These are phyloP conservation scores for Aschersonia sp. DNA, from an alignment of 2,329 filamentous ascomycete genomes.

Conservation along the genomic window DNA sequence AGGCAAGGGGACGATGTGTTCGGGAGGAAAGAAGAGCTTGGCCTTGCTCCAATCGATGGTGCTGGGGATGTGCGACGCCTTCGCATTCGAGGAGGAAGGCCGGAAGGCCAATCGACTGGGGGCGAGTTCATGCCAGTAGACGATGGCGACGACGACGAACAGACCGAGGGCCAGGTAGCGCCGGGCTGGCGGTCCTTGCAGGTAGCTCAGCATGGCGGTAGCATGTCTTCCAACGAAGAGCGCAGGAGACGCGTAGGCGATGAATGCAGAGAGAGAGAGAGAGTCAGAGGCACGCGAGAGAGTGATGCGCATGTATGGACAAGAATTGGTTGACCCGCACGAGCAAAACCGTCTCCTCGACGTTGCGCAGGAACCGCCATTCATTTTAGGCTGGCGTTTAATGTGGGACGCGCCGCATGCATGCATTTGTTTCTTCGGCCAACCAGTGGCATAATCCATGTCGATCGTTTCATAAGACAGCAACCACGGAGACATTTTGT, in stretches of 20 bases:
- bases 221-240: background rate
- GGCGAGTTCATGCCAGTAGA: slow-evolving; percentile 14
- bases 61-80: slow-evolving; percentile 17
- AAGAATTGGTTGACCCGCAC: no score
- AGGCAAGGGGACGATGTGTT: slow-evolving; percentile 18
- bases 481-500: no score
- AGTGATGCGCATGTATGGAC: no score
- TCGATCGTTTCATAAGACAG: no score
- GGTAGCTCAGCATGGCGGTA: slow-evolving; percentile 14
- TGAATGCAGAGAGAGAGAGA: background rate
- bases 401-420: no score
- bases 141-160: slow-evolving; percentile 12
- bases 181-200: slow-evolving; percentile 16
- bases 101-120: slow-evolving; percentile 3
- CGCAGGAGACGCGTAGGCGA: background rate
- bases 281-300: background rate
- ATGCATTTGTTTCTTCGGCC: no score
- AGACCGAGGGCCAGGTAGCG: slow-evolving; percentile 17
- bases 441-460: no score
- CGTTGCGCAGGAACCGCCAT: no score
- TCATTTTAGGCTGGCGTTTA: no score
- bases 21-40: slow-evolving; percentile 16
- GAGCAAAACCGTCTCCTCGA: no score
- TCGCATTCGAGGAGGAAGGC: slow-evolving; percentile 6
- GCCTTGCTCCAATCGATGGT: slow-evolving; percentile 23